Base-by-base conservation (phyloP, 2,329 filamentous ascomycete genomes). In the Paecilomyces niveus region DNA sequence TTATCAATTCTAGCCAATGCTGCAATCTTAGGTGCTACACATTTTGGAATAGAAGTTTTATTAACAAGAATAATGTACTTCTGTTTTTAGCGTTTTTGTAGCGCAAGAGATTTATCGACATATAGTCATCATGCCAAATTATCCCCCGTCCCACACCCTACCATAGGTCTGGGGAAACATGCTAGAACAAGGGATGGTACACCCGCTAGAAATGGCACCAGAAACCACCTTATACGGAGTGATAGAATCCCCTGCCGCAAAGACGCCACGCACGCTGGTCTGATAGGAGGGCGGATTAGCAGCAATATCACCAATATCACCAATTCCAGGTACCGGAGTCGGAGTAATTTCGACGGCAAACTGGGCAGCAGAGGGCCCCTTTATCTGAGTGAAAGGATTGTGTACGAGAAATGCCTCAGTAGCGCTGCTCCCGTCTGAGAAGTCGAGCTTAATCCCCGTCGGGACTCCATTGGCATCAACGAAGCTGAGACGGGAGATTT, bases 191-290 rank as follows among this genome's bases (percentile, higher is more conserved):
- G 2, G 53, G n/a, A 18, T 53, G 53, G 33, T 45, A 49, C 55
- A 58, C 32, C 58, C 60, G 45, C 60, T 63, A 0, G 59, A 60
- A 26, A 62, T 59, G 0, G 59, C 58, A 4, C 57, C 53, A 3
- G 56, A 35, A 18, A 62, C 54, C 3, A 57, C 49, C 59, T 66
- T 65, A 29, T 59, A 53, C 31, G 57, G 58, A 4, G 69, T 68
- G 3, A 67, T 67, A 56, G 73, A 78, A 67, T 86, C 83, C 0
- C 83, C 83, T 1, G 74, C 80, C 0, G 81, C 82, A 70, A 81
- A 84, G 1, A 82, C 79, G 0, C 83, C 83, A 2, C 70, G 67
- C 0, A 83, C 75, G 56, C 68, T 81, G 2, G 81, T 83, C 68
- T 78, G 73, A 45, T 78, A 74, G 63, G 82, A 80, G 45, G 81